Evolutionary conservation across 2,329 filamentous ascomycete species (phyloP).

Genomic region (Magnaporthiopsis poae): DNA sequence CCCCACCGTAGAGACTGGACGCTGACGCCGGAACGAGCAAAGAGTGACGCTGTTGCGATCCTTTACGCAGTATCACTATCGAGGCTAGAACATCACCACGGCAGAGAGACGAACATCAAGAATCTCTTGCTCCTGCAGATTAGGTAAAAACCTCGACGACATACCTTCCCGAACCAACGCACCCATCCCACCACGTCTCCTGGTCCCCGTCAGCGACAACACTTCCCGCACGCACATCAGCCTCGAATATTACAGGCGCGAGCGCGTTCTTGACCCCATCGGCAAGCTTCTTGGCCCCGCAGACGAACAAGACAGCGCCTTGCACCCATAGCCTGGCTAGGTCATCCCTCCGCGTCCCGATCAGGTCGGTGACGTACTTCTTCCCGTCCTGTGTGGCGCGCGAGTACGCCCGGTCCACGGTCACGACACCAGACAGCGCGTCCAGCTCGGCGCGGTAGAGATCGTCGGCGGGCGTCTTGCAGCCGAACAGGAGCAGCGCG

Average conservation of each 20-base stretch:
- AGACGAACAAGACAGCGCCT: constrained; percentile 3
- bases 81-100: too few species aligned
- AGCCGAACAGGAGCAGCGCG: background rate
- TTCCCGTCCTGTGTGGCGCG: background rate
- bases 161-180: background rate
- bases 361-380: background rate
- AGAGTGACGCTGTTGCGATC: too few species aligned
- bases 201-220: background rate
- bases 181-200: background rate
- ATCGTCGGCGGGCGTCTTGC: background rate
- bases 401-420: constrained; percentile 1
- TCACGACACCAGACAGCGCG: background rate
- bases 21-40: too few species aligned
- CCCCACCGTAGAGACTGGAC: too few species aligned
- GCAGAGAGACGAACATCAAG: too few species aligned
- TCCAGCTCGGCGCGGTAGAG: constrained; percentile 3
- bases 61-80: too few species aligned
- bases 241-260: background rate
- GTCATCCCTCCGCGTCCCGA: background rate
- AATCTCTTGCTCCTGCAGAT: too few species aligned
- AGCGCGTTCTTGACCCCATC: background rate
- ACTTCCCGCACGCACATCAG: background rate
- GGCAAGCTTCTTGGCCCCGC: constrained; percentile 1
- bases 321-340: background rate
- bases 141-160: constrained; percentile 2